Base-by-base conservation (phyloP, 352 stramenopile genomes). In the Achlya hypogyna region DNA sequence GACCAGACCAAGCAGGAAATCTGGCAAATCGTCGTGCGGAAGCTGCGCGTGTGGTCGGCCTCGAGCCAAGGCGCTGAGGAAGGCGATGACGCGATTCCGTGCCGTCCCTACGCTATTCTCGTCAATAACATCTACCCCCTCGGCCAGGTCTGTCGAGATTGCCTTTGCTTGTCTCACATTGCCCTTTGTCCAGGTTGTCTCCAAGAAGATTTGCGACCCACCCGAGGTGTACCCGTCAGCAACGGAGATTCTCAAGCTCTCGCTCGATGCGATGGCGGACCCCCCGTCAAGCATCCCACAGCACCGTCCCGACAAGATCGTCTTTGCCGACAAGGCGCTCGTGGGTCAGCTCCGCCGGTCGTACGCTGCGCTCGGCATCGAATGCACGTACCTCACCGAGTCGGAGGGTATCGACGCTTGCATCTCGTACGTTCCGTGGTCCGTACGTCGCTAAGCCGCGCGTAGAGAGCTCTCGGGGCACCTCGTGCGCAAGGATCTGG, bases 121-220 rank as follows among this genome's bases (percentile, higher is more conserved):
- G 82, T 94, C 40, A 94, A 94, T 72, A 94, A 94, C 52, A 72
- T 94, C 23, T 94, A 94, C 67, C 85, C 85, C 5, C 56, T 92
- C 20, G 85, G 85, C 23, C 85, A 94, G 74, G 69, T 73, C 58
- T 14, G 23, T 63, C 2, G 53, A 22, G 18, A 67, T 70, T 58
- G 23, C 12, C 25, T 22, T 22, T 53, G 56, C 28, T 68, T 22
- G 5, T 29, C 4, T 66, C 23, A 43, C 8, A 8, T 16, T 62
- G 27, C 35, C 10, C 23, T 10, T 20, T 63, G n/a, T n/a, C 27
- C 47, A 71, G 51, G 85, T 94, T 34, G 77, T 94, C 51, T 86
- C 79, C 43, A 94, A 91, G 72, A 89, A 91, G 69, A 92, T 94
- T 59, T 85, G 81, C 28, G 82, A 94, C 60, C 85, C 85, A 23